A percentile compares a stretch with the other conserved stretches of the same genome.
Conservation (phyloP, 140 eudicot genomes). For the Bidens hawaiensis region DNA sequence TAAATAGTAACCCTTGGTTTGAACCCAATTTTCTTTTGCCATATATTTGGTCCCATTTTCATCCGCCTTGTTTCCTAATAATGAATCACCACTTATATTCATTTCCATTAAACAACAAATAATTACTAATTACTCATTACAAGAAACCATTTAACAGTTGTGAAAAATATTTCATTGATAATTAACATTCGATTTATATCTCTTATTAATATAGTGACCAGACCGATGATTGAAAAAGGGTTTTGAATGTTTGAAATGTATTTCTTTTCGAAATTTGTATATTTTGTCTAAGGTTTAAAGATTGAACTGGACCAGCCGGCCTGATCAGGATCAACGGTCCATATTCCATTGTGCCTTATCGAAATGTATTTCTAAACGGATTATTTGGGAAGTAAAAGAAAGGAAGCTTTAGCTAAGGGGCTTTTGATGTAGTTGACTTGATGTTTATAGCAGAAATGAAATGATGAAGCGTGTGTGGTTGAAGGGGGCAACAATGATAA, state of each 20-base stretch:
- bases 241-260: neutral
- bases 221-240: neutral
- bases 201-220: neutral
- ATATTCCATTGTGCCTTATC: too few species aligned
- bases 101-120: neutral
- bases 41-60: constrained; percentile 25
- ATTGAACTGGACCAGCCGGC: too few species aligned
- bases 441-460: constrained; percentile 29
- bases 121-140: neutral
- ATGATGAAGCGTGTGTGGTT: constrained; percentile 78
- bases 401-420: neutral
- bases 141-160: too few species aligned
- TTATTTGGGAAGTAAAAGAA: neutral
- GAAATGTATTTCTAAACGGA: neutral
- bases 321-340: too few species aligned
- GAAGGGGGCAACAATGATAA: constrained; percentile 63
- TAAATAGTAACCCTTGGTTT: constrained; percentile 16
- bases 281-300: too few species aligned
- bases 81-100: neutral
- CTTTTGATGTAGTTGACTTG: constrained; percentile 38
- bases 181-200: too few species aligned
- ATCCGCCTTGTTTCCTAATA: constrained; percentile 14
- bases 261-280: too few species aligned
- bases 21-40: constrained; percentile 12
- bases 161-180: too few species aligned